Evolutionary conservation across 108 stramenopile genomes (phyloP).

Genomic region (Fragilaria radians): DNA sequence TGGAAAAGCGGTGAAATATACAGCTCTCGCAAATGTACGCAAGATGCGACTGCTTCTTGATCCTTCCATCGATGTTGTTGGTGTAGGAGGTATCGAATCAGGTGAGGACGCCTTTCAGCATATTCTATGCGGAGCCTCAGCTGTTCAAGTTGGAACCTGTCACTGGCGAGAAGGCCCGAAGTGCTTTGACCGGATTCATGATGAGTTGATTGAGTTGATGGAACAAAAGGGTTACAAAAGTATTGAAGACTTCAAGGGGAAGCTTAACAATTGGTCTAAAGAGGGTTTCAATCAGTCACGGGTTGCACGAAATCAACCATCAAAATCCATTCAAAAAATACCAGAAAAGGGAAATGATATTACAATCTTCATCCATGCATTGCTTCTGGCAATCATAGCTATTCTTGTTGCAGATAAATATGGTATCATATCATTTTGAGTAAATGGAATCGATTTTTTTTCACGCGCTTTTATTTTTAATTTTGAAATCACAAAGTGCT

Average conservation of each 20-base stretch:
- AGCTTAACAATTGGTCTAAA: conserved; percentile 79
- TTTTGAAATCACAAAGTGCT: too few relatives aligned
- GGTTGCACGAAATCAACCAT: conserved; percentile 36
- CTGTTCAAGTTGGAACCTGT: conserved; percentile 88
- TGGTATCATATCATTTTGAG: conserved; percentile 23
- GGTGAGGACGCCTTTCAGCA: conserved; percentile 81
- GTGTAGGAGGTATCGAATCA: conserved; percentile 73
- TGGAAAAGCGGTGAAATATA: conserved; percentile 81
- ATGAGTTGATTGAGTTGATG: conserved; percentile 60
- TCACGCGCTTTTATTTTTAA: too few relatives aligned
- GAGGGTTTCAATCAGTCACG: conserved; percentile 64
- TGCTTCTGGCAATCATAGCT: conserved; percentile 52
- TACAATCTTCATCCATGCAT: conserved; percentile 13
- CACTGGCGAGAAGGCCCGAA: conserved; percentile 89
- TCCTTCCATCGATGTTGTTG: conserved; percentile 78
- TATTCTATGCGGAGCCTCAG: conserved; percentile 79
- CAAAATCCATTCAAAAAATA: too few relatives aligned
- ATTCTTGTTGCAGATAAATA: conserved; percentile 60
- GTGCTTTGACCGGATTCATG: conserved; percentile 87
- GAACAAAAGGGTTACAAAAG: conserved; percentile 55
- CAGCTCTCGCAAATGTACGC: conserved; percentile 81
- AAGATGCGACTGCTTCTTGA: conserved; percentile 70
- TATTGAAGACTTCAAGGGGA: conserved; percentile 70
- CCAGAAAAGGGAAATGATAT: neutral
- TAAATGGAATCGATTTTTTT: too few relatives aligned